phyloP scores from a whole-genome alignment of 1,284 basidiomycete genomes.

The Phylloboletellus chloephorus region DNA sequence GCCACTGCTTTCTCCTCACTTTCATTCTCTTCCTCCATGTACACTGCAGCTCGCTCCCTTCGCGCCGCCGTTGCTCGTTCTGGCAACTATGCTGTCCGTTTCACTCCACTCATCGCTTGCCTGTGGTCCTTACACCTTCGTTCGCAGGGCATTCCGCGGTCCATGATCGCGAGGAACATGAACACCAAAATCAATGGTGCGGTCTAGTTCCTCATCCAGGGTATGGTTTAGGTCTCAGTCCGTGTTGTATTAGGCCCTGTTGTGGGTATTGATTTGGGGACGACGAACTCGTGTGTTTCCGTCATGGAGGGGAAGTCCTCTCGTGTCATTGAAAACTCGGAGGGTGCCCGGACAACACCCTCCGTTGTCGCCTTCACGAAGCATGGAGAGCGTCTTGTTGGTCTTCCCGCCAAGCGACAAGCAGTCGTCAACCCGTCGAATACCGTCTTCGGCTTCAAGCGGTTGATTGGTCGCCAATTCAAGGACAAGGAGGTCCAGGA shows the following conservation, averaged over 20 bases:
- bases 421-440: slow-evolving; percentile 95
- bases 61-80: slow-evolving; percentile 54
- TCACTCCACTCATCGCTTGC: background rate
- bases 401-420: slow-evolving; percentile 95
- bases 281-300: slow-evolving; percentile 90
- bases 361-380: slow-evolving; percentile 99
- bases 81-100: slow-evolving; percentile 61
- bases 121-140: slow-evolving; percentile 5
- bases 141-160: slow-evolving; percentile 57
- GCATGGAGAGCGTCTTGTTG: slow-evolving; percentile 88
- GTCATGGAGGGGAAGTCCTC: slow-evolving; percentile 95
- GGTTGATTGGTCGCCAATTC: slow-evolving; percentile 93
- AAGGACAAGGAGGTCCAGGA: slow-evolving; percentile 90
- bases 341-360: slow-evolving; percentile 96
- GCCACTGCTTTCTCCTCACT: slow-evolving; percentile 27
- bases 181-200: slow-evolving; percentile 75
- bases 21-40: slow-evolving; percentile 49
- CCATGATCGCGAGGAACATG: slow-evolving; percentile 73
- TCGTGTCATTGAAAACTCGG: slow-evolving; percentile 95
- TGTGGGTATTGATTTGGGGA: slow-evolving; percentile 81
- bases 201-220: slow-evolving; percentile 21
- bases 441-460: slow-evolving; percentile 95
- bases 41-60: slow-evolving; percentile 58
- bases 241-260: slow-evolving; percentile 54
- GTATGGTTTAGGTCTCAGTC: background rate